phyloP scores from a whole-genome alignment of 2,329 filamentous ascomycete species.

The Trematosphaeria pertusa region DNA sequence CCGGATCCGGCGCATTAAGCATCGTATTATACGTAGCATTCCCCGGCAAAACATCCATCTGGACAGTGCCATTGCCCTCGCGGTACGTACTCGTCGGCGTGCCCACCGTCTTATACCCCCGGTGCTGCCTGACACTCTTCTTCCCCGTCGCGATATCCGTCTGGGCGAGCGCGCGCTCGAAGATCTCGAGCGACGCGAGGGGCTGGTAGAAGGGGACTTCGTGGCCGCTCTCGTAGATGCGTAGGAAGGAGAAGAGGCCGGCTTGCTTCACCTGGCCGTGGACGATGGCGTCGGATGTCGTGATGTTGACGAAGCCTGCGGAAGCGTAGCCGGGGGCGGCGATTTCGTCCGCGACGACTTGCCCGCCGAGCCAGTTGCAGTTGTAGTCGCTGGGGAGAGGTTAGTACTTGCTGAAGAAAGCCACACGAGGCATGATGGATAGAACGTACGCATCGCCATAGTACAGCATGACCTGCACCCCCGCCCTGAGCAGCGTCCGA shows the following conservation, averaged over 20 bases:
- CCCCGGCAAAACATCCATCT: conserved; percentile 50
- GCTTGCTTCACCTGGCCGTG: conserved; percentile 62
- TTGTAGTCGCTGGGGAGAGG: conserved; percentile 48
- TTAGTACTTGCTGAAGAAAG: conserved; percentile 1
- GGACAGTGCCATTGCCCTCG: conserved; percentile 56
- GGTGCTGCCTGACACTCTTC: conserved; percentile 20
- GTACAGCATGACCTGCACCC: conserved; percentile 52
- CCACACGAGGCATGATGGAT: neutral
- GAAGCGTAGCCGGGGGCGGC: conserved; percentile 49
- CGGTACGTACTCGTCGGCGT: conserved; percentile 47
- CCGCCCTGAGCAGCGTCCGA: conserved; percentile 46
- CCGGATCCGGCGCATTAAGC: conserved; percentile 51
- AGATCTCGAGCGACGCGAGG: conserved; percentile 56
- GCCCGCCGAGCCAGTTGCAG: conserved; percentile 56
- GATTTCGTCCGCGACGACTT: conserved; percentile 51
- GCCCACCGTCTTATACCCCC: conserved; percentile 43
- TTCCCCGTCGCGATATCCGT: conserved; percentile 60
- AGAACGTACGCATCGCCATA: conserved; percentile 53
- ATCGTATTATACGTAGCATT: conserved; percentile 59
- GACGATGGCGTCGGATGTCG: conserved; percentile 53
- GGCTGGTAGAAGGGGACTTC: conserved; percentile 64
- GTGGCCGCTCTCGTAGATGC: conserved; percentile 59
- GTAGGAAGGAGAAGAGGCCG: conserved; percentile 58
- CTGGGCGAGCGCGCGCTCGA: conserved; percentile 57
- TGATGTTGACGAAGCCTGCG: conserved; percentile 59